A percentile compares a stretch with the other conserved stretches of the same genome.
These are phyloP conservation scores for Cucurbitaria berberidis DNA, from an alignment of 2,329 filamentous ascomycete genomes.

Conservation along the genomic window DNA sequence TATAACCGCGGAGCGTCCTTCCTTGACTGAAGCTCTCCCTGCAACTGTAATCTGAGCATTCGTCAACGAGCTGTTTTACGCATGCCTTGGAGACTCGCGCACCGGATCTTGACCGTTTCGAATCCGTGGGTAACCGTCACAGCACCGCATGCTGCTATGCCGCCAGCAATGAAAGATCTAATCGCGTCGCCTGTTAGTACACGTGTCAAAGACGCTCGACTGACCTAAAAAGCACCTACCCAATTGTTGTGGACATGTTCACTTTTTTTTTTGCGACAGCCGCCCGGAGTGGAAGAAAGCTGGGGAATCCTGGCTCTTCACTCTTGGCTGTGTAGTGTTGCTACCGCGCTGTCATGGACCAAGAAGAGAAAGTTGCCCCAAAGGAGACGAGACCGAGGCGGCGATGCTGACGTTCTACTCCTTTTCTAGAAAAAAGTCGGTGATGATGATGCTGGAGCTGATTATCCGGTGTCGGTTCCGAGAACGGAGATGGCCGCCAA, in stretches of 20 bases:
- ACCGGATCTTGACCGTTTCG: slow-evolving; percentile 99
- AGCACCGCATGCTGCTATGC: slow-evolving; percentile 94
- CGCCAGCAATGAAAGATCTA: slow-evolving; percentile 91
- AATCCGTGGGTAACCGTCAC: slow-evolving; percentile 98
- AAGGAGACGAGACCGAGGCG: background rate
- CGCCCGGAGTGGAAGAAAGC: background rate
- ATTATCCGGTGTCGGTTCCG: slow-evolving; percentile 24
- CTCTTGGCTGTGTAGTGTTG: background rate
- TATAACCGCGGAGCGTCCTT: slow-evolving; percentile 86
- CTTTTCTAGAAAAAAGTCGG: background rate
- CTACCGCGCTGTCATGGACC: slow-evolving; percentile 10
- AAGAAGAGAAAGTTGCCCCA: background rate
- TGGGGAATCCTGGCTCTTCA: background rate
- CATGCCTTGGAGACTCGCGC: slow-evolving; percentile 39
- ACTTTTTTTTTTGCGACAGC: slow-evolving; percentile 19
- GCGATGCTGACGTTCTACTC: slow-evolving; percentile 2
- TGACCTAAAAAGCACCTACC: slow-evolving; percentile 37
- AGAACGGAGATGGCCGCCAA: slow-evolving; percentile 9
- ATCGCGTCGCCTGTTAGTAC: slow-evolving; percentile 1
- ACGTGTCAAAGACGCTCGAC: background rate
- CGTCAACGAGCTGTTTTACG: slow-evolving; percentile 23
- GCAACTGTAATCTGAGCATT: slow-evolving; percentile 80
- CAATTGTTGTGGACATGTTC: slow-evolving; percentile 57
- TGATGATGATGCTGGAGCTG: slow-evolving; percentile 10
- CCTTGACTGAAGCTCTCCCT: slow-evolving; percentile 91